Base-by-base conservation (phyloP, 176 grass and related monocot genomes). In the bread wheat (Triticum aestivum) region DNA sequence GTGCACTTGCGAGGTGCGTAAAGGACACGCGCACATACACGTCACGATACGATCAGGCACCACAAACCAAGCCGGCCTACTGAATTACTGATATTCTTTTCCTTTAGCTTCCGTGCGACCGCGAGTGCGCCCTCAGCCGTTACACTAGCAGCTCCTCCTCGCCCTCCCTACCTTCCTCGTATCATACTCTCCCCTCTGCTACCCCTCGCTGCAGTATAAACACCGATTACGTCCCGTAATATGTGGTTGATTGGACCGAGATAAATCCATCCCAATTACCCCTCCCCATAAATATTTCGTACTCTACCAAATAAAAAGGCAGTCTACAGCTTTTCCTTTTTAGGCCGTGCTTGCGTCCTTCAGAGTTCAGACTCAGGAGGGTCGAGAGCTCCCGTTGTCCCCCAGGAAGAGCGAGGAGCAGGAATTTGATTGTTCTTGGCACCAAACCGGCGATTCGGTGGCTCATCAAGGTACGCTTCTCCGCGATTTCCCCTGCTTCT, bases 381-480 rank as follows among this genome's bases (percentile, higher is more conserved):
- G 7, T 42, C 61, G 61, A 44, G 41, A 47, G 54, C 65, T 89
- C 64, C 88, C 73, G 35, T 82, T 3, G 1, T 13, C 45, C 12
- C 47, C 13, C 47, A 4, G 12, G 11, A 52, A 13, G 12, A 49
- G 29, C 14, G 45, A 20, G 58, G 81, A 66, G 6, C 30, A 33
- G 47, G 27, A 37, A 2, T 69, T 17, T 3, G 77, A 17, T 21
- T 59, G 37, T 14, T 76, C 77, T 80, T 68, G 77, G 35, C 44
- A 30, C 56, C 41, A 58, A 68, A 11, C 15, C 0, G 39, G 11
- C 4, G 78, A 12, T 45, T 52, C 23, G 33, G 54, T 65, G 27
- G 27, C 44, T 2, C 14, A 32, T 78, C 23, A 65, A 83, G 88
- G 84, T 90, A 86, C 11, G 62, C 13, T 63, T 20, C 68, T 58